Base-by-base conservation (phyloP, 805 yeast species). In the Henningerozyma blattae region DNA sequence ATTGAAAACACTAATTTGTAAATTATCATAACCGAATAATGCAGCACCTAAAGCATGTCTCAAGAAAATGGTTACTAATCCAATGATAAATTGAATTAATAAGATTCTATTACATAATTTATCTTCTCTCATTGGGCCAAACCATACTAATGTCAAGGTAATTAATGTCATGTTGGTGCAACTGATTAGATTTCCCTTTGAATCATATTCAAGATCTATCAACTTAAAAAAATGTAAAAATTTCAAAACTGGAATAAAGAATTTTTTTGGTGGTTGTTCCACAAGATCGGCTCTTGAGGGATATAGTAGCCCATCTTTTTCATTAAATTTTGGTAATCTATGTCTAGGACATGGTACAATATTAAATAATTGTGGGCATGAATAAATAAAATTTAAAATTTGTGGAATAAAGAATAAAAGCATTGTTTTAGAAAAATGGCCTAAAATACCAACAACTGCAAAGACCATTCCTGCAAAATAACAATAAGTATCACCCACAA, bases 381-480 rank as follows among this genome's bases (percentile, higher is more conserved):
- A 84, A 58, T 86, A 91, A 15, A 85, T 44, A 46, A 91, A 91
- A 54, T 91, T 91, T 59, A 85, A 58, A 35, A 91, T 82, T 59
- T 91, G 98, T 3, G 97, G 97, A 28, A 84, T 62, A 53, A 91
- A 80, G 50, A 91, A 78, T 22, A 87, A 58, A 58, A 91, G 63
- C 45, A 89, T 63, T 0, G 99, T 91, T 59, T 91, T 91, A 28
- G 95, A 84, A 56, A 87, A 91, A 62, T 91, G 99, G 1, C 97
- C 97, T 38, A 84, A 67, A 24, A 91, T 91, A 1, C 96, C 97
- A 20, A 84, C 95, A 18, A 87, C 91, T 0, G 97, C 98, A 58
- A 91, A 86, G 1, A 91, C 94, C 98, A 91, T 91, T 3, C 99
- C 99, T 18, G 95, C 85, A 57, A 91, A 87, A 59, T 91, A 91